Conservation (phyloP, 139 green algal species). For the Volvox africanus region DNA sequence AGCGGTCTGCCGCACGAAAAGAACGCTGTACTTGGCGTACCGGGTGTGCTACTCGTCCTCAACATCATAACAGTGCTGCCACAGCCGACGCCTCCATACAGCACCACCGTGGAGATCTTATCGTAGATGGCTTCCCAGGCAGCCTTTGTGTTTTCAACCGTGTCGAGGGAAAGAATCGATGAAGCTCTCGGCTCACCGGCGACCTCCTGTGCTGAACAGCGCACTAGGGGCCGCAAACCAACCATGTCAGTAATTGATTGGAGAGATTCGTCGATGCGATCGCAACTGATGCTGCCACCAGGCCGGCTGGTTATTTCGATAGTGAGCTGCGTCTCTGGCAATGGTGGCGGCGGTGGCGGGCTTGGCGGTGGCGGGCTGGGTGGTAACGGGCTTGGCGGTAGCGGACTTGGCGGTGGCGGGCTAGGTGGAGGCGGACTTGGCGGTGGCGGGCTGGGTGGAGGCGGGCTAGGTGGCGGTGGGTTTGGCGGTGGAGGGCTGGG, state of each 20-base stretch:
- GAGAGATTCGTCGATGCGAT: not conserved
- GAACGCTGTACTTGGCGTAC: not conserved
- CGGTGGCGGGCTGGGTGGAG: not conserved
- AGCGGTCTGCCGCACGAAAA: not conserved
- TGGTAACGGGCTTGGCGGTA: not conserved
- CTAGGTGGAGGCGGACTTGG: not conserved
- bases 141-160: too few species aligned
- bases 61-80: conserved; percentile 5
- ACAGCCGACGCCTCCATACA: not conserved
- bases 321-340: not conserved
- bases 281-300: not conserved
- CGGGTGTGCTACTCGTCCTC: not conserved
- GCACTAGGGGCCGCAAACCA: too few species aligned
- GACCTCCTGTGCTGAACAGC: too few species aligned
- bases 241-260: too few species aligned
- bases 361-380: not conserved
- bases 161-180: too few species aligned
- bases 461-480: not conserved
- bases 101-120: not conserved
- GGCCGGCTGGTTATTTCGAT: not conserved
- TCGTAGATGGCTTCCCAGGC: not conserved
- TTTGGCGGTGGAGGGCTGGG: not conserved
- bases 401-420: not conserved
- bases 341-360: conserved; percentile 9
- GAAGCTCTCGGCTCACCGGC: too few species aligned